Percentiles rank a stretch among this genome's conserved stretches.
phyloP scores from a whole-genome alignment of 441 rosid species.

The Pelargonium fulgidum region DNA sequence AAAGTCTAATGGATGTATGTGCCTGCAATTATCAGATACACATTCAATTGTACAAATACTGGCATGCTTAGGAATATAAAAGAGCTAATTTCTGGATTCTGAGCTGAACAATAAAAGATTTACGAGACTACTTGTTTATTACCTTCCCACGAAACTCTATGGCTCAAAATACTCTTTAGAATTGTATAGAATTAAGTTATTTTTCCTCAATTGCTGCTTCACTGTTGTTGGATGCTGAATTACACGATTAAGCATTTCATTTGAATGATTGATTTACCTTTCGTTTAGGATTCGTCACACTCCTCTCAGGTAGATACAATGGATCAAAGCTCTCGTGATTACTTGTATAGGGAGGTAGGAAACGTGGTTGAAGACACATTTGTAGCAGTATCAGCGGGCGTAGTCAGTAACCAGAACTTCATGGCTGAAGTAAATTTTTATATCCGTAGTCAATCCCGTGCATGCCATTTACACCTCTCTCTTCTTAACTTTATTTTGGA shows the following conservation, averaged over 20 bases:
- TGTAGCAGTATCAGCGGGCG: constrained; percentile 33
- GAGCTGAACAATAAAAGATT: not conserved
- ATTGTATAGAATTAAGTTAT: not conserved
- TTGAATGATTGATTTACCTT: not conserved
- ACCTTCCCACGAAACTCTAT: not conserved
- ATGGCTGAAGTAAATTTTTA: constrained; percentile 44
- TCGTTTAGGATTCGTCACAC: constrained; percentile 39
- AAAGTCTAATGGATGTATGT: constrained; percentile 26
- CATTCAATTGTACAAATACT: not conserved
- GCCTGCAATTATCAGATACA: no score
- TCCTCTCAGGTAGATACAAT: constrained; percentile 23
- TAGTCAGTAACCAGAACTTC: constrained; percentile 23
- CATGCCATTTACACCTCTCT: not conserved
- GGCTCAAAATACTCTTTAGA: not conserved
- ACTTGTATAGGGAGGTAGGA: constrained; percentile 33
- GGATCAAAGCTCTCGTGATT: constrained; percentile 37
- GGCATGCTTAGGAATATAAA: not conserved
- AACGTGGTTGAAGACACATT: constrained; percentile 39
- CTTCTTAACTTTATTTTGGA: not conserved
- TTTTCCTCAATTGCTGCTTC: not conserved
- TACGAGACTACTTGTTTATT: not conserved
- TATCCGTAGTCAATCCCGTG: not conserved
- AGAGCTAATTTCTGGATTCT: constrained; percentile 3
- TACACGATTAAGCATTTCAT: no score
- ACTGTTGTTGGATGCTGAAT: not conserved